A percentile compares a stretch with the other conserved stretches of the same genome.
Conservation (phyloP, 2,329 filamentous ascomycete species). For the Diaporthe humulicola region DNA sequence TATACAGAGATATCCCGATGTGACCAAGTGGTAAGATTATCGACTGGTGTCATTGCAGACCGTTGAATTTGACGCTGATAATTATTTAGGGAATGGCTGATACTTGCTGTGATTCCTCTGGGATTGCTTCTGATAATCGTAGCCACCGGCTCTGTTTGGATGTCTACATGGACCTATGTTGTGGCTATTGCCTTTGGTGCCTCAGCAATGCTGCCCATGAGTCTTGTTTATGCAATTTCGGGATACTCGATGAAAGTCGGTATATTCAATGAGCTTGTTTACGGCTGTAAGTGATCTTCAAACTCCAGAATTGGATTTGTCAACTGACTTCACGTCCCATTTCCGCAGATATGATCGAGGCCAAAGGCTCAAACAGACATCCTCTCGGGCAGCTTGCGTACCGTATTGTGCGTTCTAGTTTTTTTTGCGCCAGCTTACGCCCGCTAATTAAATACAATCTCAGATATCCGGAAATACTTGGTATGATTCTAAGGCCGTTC, state of each 20-base stretch:
- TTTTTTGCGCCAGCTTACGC: not conserved
- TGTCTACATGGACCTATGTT: conserved; percentile 42
- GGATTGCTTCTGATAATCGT: conserved; percentile 41
- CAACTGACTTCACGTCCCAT: not conserved
- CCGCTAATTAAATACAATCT: not conserved
- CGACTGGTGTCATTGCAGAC: accelerated
- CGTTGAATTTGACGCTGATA: not conserved
- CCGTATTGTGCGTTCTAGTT: not conserved
- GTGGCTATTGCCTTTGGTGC: conserved; percentile 42
- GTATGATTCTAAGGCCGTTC: conserved; percentile 40
- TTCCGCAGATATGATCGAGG: conserved; percentile 40
- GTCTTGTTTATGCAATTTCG: conserved; percentile 41
- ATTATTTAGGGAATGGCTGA: conserved; percentile 18
- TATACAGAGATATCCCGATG: conserved; percentile 31
- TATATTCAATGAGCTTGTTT: conserved; percentile 42
- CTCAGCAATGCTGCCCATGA: conserved; percentile 42
- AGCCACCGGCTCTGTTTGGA: conserved; percentile 40
- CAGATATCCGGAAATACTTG: conserved; percentile 42
- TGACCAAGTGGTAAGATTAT: conserved; percentile 30
- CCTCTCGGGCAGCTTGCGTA: conserved; percentile 42
- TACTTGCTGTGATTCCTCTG: conserved; percentile 33
- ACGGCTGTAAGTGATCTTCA: conserved; percentile 35
- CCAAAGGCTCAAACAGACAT: conserved; percentile 30
- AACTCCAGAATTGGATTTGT: not conserved
- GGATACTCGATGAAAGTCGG: conserved; percentile 42